These are phyloP conservation scores for Geosmithia flava DNA, from an alignment of 2,329 filamentous ascomycete species.

Conservation along the genomic window DNA sequence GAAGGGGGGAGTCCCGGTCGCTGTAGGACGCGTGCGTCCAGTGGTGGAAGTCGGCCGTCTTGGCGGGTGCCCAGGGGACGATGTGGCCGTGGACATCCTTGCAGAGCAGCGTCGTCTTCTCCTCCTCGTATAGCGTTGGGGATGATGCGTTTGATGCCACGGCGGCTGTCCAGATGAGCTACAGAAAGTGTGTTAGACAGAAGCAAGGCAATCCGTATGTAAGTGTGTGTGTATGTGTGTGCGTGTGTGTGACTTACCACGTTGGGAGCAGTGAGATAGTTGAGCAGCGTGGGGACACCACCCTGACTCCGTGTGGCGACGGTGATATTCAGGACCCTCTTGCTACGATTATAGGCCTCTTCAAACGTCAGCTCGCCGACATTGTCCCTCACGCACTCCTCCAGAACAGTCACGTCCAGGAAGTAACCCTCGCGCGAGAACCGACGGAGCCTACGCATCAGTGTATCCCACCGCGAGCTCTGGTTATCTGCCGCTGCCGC, in stretches of 20 bases:
- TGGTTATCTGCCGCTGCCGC: slow-evolving; percentile 22
- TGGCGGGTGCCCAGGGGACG: slow-evolving; percentile 57
- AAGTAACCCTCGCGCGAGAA: slow-evolving; percentile 72
- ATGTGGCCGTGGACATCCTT: slow-evolving; percentile 65
- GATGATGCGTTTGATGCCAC: slow-evolving; percentile 62
- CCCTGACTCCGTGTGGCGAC: slow-evolving; percentile 63
- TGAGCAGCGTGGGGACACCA: slow-evolving; percentile 73
- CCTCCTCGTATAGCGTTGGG: slow-evolving; percentile 50
- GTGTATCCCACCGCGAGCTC: slow-evolving; percentile 39
- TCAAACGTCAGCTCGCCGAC: slow-evolving; percentile 87
- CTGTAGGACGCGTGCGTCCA: slow-evolving; percentile 53
- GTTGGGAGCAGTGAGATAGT: slow-evolving; percentile 87
- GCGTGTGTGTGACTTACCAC: slow-evolving; percentile 50
- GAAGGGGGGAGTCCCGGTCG: slow-evolving; percentile 52
- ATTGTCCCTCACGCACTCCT: slow-evolving; percentile 73
- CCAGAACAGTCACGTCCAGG: slow-evolving; percentile 68
- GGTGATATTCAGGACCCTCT: slow-evolving; percentile 83
- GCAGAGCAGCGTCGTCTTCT: slow-evolving; percentile 56
- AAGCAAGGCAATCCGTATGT: neutral
- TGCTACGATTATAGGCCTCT: slow-evolving; percentile 78
- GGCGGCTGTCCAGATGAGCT: slow-evolving; percentile 72
- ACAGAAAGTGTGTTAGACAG: neutral
- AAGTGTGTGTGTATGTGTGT: neutral
- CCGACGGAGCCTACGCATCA: slow-evolving; percentile 53
- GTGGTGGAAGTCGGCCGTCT: slow-evolving; percentile 51